phyloP scores from a whole-genome alignment of 176 grass and related monocot genomes.

The Triticum monococcum region DNA sequence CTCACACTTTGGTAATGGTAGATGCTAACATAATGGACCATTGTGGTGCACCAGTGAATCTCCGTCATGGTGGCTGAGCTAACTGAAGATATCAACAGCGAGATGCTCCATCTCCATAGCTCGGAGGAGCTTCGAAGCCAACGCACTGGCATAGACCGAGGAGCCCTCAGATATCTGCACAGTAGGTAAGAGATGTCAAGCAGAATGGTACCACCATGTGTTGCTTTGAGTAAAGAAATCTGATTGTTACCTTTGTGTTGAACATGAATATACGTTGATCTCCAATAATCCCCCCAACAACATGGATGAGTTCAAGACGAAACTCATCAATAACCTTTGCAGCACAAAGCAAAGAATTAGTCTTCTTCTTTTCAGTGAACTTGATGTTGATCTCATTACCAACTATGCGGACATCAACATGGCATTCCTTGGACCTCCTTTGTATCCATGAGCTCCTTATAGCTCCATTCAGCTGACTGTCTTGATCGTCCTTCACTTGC shows the following conservation, averaged over 20 bases:
- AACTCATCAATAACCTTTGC: constrained; percentile 73
- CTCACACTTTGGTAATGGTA: not conserved
- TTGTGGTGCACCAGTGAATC: constrained; percentile 20
- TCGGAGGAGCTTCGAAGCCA: constrained; percentile 8
- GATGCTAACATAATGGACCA: not conserved
- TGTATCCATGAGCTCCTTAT: constrained; percentile 83
- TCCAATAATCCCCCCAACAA: constrained; percentile 63
- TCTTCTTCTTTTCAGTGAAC: constrained; percentile 75
- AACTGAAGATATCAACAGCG: not conserved
- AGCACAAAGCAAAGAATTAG: constrained; percentile 67
- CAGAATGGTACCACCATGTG: not conserved
- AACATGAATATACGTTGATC: constrained; percentile 90
- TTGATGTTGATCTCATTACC: constrained; percentile 88
- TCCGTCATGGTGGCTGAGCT: not conserved
- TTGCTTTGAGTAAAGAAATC: constrained; percentile 12
- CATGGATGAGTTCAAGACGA: constrained; percentile 68
- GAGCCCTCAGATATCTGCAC: constrained; percentile 20
- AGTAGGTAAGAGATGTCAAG: constrained; percentile 14
- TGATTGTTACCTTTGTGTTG: constrained; percentile 64
- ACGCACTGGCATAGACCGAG: not conserved
- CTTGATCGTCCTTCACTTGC: constrained; percentile 39
- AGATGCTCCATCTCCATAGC: constrained; percentile 1
- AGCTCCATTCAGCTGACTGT: constrained; percentile 43
- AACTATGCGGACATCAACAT: constrained; percentile 77
- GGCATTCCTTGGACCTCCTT: constrained; percentile 78